These are phyloP conservation scores for Fusarium succisae DNA, from an alignment of 2,329 filamentous ascomycete species.

Conservation along the genomic window DNA sequence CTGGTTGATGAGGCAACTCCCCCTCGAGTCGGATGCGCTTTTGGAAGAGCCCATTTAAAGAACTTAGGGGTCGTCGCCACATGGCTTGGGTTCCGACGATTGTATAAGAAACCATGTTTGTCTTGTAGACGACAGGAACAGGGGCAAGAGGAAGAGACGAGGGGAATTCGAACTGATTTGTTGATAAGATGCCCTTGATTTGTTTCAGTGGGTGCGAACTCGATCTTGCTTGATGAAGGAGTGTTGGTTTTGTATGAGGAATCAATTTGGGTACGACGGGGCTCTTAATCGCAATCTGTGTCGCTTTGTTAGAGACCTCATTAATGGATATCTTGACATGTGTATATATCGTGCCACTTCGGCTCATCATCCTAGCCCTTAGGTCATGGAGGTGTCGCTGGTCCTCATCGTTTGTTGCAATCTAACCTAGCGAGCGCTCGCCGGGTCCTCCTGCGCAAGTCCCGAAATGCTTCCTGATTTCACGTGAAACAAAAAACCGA, in stretches of 20 bases:
- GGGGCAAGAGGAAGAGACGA: neutral
- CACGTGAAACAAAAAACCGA: neutral
- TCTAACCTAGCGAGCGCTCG: neutral
- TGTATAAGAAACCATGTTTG: neutral
- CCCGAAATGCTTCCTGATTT: neutral
- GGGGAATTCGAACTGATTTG: fast-evolving
- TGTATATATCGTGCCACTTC: neutral
- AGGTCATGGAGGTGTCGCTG: neutral
- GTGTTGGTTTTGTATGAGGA: neutral
- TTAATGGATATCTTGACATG: neutral
- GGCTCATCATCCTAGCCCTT: neutral
- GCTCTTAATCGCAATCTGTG: neutral
- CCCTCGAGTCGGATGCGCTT: neutral
- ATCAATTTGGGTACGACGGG: fast-evolving
- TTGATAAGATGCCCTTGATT: neutral
- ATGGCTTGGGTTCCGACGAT: neutral
- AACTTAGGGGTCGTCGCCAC: neutral
- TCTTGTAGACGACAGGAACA: neutral
- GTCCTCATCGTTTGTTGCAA: neutral
- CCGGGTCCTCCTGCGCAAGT: too few species aligned
- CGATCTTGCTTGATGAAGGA: neutral
- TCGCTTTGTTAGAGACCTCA: fast-evolving
- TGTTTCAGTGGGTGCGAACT: neutral
- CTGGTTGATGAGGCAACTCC: neutral
- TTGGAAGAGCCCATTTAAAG: neutral